Evolutionary conservation across 1,284 basidiomycete genomes (phyloP), one percentile per base, ranked within the genome.

Genomic region (Omphalotus olearius): DNA sequence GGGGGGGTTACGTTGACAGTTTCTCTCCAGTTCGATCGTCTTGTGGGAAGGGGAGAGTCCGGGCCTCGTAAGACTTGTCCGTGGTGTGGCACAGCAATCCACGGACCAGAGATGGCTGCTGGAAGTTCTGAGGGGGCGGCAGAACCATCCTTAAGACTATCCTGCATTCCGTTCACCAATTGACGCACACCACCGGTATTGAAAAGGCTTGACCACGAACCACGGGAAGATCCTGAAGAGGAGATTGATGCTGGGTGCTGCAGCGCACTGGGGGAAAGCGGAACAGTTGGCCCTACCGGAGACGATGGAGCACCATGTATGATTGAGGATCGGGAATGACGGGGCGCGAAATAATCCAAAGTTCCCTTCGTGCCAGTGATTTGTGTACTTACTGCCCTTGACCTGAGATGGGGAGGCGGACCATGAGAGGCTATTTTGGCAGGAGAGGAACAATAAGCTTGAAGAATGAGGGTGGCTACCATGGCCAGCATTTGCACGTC

Each of bases 401-500:
- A 33, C 9, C 35, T 44, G 23, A 23, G 5, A 50, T 16, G 20
- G 5, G 47, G 47, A 33, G 39, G 10, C 16, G 26, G 43, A 9
- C 30, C 30, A 6, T 55, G 33, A 35, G 45, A 30, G 37, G 37
- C 25, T 11, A 36, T 41, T 23, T 42, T 25, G 18, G 44, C 30
- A 41, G 37, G 42, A 13, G 52, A 43, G n/a, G 38, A 28, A 33
- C 37, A 41, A 13, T 51, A 54, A 13, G 69, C 71, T 60, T 79
- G 79, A 2, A 91, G 70, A 3, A 93, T 69, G 16, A 92, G 65
- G 43, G 83, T 75, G 0, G 89, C 78, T 0, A 93, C 62, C 73
- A 94, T 85, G 0, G 88, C 89, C 3, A 95, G 74, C 73, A 92
- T 85, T 61, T 94, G 91, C 0, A 93, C 66, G 61, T 95, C 91